phyloP scores from a whole-genome alignment of 75 land plant genomes.

The Gnetum montanum region DNA sequence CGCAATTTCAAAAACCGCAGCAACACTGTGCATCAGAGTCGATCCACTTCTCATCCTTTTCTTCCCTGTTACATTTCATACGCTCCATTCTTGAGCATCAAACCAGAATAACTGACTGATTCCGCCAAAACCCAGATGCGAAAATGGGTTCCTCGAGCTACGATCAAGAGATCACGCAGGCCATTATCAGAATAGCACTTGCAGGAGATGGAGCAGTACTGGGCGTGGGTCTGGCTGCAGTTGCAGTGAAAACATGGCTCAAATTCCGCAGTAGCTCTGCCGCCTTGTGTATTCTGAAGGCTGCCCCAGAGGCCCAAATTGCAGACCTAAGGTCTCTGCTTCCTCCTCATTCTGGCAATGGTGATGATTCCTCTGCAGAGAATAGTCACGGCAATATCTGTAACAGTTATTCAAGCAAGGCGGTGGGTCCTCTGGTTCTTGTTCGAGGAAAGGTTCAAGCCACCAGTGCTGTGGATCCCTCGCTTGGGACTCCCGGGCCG shows the following conservation, averaged over 20 bases:
- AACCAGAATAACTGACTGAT: no score
- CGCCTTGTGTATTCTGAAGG: constrained; percentile 27
- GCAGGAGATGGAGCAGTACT: constrained; percentile 52
- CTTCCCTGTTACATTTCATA: no score
- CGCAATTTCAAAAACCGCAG: no score
- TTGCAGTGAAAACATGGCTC: constrained; percentile 44
- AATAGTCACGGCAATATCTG: no score
- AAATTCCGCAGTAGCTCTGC: constrained; percentile 26
- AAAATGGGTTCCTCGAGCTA: no score
- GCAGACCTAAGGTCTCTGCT: constrained; percentile 37
- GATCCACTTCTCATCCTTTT: no score
- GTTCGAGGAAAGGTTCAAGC: constrained; percentile 43
- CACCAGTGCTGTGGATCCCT: constrained; percentile 10
- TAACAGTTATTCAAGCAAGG: neutral
- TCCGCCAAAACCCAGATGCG: no score
- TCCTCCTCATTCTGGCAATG: neutral
- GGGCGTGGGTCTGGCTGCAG: constrained; percentile 36
- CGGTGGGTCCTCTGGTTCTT: constrained; percentile 27
- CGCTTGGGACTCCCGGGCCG: constrained; percentile 1
- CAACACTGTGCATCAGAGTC: no score
- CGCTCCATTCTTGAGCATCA: no score
- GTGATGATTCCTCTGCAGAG: constrained; percentile 5
- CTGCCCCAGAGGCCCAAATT: constrained; percentile 19
- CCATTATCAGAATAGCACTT: constrained; percentile 22
- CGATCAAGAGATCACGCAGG: neutral